phyloP scores from a whole-genome alignment of 2,329 filamentous ascomycete genomes.

The Hymenoscyphus linearis region DNA sequence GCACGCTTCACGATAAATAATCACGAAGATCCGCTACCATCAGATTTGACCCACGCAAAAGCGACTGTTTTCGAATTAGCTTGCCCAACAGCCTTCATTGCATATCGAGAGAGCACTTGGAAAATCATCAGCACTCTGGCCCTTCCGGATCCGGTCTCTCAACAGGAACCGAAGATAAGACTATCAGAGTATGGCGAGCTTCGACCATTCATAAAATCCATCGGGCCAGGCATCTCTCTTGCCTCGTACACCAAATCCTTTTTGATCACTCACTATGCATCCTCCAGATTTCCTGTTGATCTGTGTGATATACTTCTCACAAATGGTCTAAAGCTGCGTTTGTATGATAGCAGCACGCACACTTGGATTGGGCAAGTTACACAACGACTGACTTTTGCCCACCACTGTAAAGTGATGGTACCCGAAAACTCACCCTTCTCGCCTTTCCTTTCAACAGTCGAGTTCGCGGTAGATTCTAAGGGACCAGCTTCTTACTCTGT shows the following conservation, averaged over 20 bases:
- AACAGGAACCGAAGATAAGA: conserved; percentile 9
- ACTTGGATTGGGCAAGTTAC: neutral
- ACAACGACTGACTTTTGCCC: conserved; percentile 27
- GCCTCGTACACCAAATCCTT: conserved; percentile 33
- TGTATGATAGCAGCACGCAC: conserved; percentile 30
- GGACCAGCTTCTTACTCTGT: conserved; percentile 38
- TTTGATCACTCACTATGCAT: conserved; percentile 31
- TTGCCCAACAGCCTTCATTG: conserved; percentile 39
- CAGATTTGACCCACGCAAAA: conserved; percentile 32
- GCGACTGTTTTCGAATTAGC: conserved; percentile 47
- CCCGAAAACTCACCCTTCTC: conserved; percentile 29
- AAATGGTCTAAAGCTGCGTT: conserved; percentile 24
- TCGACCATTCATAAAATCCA: conserved; percentile 2
- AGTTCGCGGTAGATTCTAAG: conserved; percentile 16
- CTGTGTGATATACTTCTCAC: conserved; percentile 26
- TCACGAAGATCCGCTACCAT: conserved; percentile 47
- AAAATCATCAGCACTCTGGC: conserved; percentile 37
- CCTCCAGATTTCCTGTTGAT: conserved; percentile 26
- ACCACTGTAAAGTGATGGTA: conserved; percentile 33
- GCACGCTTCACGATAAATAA: conserved; percentile 40
- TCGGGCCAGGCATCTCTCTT: conserved; percentile 19
- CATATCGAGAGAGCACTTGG: conserved; percentile 51
- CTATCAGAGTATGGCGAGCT: conserved; percentile 19
- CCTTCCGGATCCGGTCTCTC: conserved; percentile 15
- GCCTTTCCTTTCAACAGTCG: conserved; percentile 11